phyloP scores from a whole-genome alignment of 345 rosid species.

The Theobroma cacao region DNA sequence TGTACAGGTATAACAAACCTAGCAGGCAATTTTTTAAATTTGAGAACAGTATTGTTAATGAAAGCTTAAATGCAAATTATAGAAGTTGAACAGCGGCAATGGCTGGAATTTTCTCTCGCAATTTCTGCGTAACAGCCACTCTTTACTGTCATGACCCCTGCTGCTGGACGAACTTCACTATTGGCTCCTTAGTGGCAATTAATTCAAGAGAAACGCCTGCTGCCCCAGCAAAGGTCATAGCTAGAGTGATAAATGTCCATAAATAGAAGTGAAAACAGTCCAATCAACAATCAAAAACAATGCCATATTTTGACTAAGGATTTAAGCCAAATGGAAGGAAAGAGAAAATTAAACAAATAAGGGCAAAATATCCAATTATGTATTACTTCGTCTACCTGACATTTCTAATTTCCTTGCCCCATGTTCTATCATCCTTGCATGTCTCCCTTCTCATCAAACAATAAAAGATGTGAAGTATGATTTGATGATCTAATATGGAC shows the following conservation, averaged over 20 bases:
- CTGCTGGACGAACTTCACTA: conserved; percentile 85
- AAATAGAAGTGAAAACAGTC: neutral
- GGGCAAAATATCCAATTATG: no score
- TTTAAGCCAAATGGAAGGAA: neutral
- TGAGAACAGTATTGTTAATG: neutral
- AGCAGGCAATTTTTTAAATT: neutral
- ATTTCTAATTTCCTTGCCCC: no score
- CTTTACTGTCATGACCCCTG: conserved; percentile 95
- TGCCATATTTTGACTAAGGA: neutral
- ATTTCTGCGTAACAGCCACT: conserved; percentile 90
- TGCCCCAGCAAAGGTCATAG: conserved; percentile 64
- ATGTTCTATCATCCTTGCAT: no score
- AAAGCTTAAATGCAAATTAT: conserved; percentile 13
- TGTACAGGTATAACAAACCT: no score
- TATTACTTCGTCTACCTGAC: no score
- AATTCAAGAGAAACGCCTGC: conserved; percentile 94
- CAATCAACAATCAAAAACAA: neutral
- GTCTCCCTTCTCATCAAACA: no score
- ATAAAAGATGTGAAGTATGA: no score
- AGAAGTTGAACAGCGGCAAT: conserved; percentile 97
- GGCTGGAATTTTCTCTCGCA: conserved; percentile 84
- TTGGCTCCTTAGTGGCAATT: conserved; percentile 83
- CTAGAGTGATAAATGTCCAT: neutral
- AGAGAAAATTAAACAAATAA: neutral
- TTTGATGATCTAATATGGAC: no score